Conservation (phyloP, 345 rosid species). For the Noccaea bulbosa region DNA sequence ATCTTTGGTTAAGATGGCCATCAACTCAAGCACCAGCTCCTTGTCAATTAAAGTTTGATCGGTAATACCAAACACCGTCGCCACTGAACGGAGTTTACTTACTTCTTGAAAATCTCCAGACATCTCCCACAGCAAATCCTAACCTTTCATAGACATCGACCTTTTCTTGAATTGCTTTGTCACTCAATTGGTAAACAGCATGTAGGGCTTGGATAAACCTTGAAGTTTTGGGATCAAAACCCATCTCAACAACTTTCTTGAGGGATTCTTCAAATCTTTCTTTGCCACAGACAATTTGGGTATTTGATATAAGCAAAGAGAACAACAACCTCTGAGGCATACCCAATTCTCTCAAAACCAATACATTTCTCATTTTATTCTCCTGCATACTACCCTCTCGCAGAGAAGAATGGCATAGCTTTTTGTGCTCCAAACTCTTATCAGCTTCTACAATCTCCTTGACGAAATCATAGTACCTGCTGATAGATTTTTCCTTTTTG, state of each 20-base stretch:
- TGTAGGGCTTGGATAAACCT: conserved; percentile 38
- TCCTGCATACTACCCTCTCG: neutral
- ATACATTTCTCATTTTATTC: neutral
- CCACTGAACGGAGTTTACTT: neutral
- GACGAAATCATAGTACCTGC: conserved; percentile 30
- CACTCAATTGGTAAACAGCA: neutral
- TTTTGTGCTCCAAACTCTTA: neutral
- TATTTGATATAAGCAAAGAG: neutral
- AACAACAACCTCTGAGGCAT: conserved; percentile 25
- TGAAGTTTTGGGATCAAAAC: no score
- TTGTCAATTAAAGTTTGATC: conserved; percentile 11
- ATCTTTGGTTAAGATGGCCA: neutral
- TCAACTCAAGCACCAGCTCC: conserved; percentile 6
- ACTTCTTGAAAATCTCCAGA: conserved; percentile 38
- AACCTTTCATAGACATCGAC: conserved; percentile 3
- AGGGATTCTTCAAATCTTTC: conserved; percentile 20
- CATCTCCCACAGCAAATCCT: conserved; percentile 41
- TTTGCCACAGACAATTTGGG: neutral
- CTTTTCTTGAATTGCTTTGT: conserved; percentile 21
- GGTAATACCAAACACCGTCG: neutral
- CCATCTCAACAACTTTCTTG: conserved; percentile 17
- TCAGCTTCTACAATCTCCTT: neutral
- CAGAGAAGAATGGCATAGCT: conserved; percentile 7
- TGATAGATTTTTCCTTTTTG: neutral
- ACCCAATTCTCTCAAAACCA: conserved; percentile 26